Evolutionary conservation across 2,329 filamentous ascomycete genomes (phyloP), one percentile per base, ranked within the genome.

Genomic region (Talaromyces atroroseus): DNA sequence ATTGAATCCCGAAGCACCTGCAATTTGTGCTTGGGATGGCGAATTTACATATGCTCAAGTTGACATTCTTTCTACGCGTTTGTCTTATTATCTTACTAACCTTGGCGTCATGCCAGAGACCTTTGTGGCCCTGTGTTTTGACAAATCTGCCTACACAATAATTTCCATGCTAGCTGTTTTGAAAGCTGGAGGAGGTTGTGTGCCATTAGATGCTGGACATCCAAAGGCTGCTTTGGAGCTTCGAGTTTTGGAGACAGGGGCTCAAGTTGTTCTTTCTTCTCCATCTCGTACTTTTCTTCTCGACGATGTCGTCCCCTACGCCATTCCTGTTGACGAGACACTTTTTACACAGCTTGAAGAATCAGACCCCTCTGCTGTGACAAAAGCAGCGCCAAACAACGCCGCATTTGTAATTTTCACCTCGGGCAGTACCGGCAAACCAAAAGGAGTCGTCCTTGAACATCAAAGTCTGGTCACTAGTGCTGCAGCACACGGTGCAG

Each of bases 381-480:
- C 65, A 3, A 34, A 46, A 21, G 29, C 49, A n/a, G 14, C 24
- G 14, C 48, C 57, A 44, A 52, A 52, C 26, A 57, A 58, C 18
- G 62, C 83, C 1, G 69, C 85, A 1, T 88, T 84, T 65, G 76
- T 85, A 2, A 78, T 88, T 14, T 83, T 87, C 61, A 81, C 79
- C 1, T 80, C 79, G 3, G 80, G 80, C 0, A 81, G 80, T 7
- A 80, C 81, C 1, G 78, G 78, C 20, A 70, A 67, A 1, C 70
- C 70, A 0, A 82, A 83, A 54, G 85, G 84, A 1, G 80, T 86
- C 20, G 80, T 83, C 34, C 83, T 86, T 52, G 82, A 80, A 1
- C 86, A 88, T 59, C 70, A 72, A 1, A 80, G 83, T 0, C 76
- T 86, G 3, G 81, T 82, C 0, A 82, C 82, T 0, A 65, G 70